phyloP scores from a whole-genome alignment of 108 stramenopile genomes.

The Conticribra guillardii region DNA sequence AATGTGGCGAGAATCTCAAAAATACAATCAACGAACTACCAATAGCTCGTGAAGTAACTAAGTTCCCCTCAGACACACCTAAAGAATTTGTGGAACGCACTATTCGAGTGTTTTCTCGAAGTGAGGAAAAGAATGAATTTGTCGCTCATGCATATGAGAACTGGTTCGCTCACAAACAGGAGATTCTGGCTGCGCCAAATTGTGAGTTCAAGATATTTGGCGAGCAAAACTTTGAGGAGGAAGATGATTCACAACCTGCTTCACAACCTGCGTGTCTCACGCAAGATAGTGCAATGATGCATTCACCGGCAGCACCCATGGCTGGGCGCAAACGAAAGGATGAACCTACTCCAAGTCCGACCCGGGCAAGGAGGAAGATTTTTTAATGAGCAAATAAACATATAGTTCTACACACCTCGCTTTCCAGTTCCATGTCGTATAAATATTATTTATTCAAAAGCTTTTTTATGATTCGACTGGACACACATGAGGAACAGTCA shows the following conservation, averaged over 20 bases:
- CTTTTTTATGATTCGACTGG: too few relatives aligned
- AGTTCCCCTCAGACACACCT: conserved; percentile 23
- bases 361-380: too few relatives aligned
- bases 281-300: too few relatives aligned
- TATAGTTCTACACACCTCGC: too few relatives aligned
- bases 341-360: too few relatives aligned
- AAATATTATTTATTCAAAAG: too few relatives aligned
- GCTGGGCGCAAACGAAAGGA: too few relatives aligned
- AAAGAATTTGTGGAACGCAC: conserved; percentile 20
- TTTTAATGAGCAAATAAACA: too few relatives aligned
- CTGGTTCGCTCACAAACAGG: conserved; percentile 19
- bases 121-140: conserved; percentile 26
- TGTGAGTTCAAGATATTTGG: conserved; percentile 21
- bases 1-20: conserved; percentile 29
- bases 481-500: too few relatives aligned
- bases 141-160: conserved; percentile 24
- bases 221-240: conserved; percentile 11
- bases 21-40: conserved; percentile 53
- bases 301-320: too few relatives aligned
- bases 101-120: conserved; percentile 32
- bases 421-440: too few relatives aligned
- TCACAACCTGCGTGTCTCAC: conserved; percentile 15
- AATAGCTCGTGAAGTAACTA: conserved; percentile 35
- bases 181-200: background rate
- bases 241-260: too few relatives aligned